Evolutionary conservation across 805 yeast species (phyloP), one percentile per base, ranked within the genome.

Genomic region (Saitoella complicata): DNA sequence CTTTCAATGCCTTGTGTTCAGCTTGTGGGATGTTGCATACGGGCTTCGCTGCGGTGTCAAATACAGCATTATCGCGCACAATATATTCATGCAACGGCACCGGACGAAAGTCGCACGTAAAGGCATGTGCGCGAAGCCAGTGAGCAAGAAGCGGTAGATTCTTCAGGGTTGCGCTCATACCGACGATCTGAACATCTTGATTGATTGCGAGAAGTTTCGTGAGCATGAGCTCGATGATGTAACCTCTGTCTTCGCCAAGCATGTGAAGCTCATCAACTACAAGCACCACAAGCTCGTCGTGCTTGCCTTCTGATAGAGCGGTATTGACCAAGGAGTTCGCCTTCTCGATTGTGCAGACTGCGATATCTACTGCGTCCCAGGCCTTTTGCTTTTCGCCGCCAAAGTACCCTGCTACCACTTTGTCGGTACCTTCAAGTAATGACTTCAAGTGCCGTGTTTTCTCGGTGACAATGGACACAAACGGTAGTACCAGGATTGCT

Each of bases 291-390:
- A 43, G 13, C 30, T 40, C 31, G n/a, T 43, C 37, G 29, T 11
- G 21, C 29, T 13, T 43, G 29, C 37, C 37, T 10, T 43, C 44
- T 11, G 33, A 13, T 10, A 43, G 38, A 5, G 44, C 44, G 6
- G 43, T 30, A n/a, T 43, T 43, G n/a, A 43, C 7, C 30, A 43
- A 9, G 21, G 44, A 29, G 36, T 43, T 43, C 10, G 39, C 45
- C 43, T 38, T 38, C 21, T 43, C 45, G 31, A 43, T 43, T 3
- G 45, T 43, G 36, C 45, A 43, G n/a, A 43, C 34, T 6, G 45
- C 45, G 12, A 43, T 43, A 38, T 38, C 45, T 10, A 40, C 29
- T 12, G 38, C 44, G 10, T 38, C 3, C 45, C 45, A 43, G 13
- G 37, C 31, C 35, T 30, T 33, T 8, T 13, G 30, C 21, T 30